Conservation (phyloP, 176 grass and related monocot genomes). For the Ananas comosus region DNA sequence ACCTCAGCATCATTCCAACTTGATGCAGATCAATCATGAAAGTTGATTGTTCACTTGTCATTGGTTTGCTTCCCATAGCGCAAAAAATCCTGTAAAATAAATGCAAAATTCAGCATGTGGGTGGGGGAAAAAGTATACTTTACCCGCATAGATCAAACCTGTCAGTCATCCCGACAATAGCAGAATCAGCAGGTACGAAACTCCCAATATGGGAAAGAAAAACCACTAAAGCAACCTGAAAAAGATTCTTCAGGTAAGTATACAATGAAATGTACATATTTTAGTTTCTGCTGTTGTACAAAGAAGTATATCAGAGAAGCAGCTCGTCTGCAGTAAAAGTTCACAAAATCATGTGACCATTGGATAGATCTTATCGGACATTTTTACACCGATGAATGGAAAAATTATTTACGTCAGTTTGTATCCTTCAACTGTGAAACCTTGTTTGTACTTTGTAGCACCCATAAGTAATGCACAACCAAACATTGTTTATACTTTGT, state of each 20-base stretch:
- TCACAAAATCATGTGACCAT: no score
- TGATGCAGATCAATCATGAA: slow-evolving; percentile 99
- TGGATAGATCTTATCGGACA: no score
- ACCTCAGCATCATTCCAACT: slow-evolving; percentile 97
- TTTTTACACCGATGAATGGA: no score
- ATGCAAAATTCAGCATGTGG: not conserved
- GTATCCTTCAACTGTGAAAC: no score
- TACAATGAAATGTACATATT: not conserved
- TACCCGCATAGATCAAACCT: slow-evolving; percentile 41
- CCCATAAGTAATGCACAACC: no score
- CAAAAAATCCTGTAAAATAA: slow-evolving; percentile 72
- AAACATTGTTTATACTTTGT: no score
- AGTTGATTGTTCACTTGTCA: slow-evolving; percentile 82
- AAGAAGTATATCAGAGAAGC: not conserved
- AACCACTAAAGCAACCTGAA: slow-evolving; percentile 94
- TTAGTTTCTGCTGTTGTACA: not conserved
- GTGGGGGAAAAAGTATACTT: not conserved
- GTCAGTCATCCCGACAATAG: slow-evolving; percentile 77
- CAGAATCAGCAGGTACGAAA: slow-evolving; percentile 97
- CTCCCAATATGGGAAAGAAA: slow-evolving; percentile 98
- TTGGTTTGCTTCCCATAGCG: slow-evolving; percentile 84
- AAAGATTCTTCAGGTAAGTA: slow-evolving; percentile 6
- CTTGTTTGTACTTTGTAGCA: no score
- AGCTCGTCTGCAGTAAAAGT: no score
- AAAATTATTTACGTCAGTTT: no score